Percentiles rank a stretch among this genome's conserved stretches.
Evolutionary conservation across 805 yeast genomes (phyloP).

Genomic region (Danielozyma ontarioensis): DNA sequence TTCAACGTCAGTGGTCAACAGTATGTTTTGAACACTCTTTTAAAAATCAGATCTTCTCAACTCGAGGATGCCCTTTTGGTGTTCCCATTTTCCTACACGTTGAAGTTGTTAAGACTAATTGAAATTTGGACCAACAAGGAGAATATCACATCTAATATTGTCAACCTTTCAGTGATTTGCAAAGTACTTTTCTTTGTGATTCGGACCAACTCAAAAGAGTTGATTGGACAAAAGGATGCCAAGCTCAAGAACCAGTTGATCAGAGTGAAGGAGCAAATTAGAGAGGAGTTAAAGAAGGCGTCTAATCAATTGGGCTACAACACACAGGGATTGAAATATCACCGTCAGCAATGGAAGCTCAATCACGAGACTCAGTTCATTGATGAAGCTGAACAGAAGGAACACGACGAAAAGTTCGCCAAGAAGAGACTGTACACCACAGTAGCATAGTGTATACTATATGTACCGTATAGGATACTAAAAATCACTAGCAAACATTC

Average conservation of each 20-base stretch:
- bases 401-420: slow-evolving; percentile 48
- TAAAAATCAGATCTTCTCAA: slow-evolving; percentile 74
- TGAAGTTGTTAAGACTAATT: slow-evolving; percentile 65
- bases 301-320: slow-evolving; percentile 73
- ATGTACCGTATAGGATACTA: background rate
- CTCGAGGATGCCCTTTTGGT: slow-evolving; percentile 90
- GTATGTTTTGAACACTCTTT: slow-evolving; percentile 69
- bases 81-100: slow-evolving; percentile 80
- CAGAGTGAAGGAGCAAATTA: slow-evolving; percentile 56
- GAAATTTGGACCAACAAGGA: slow-evolving; percentile 62
- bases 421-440: slow-evolving; percentile 74
- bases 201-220: slow-evolving; percentile 70
- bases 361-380: slow-evolving; percentile 68
- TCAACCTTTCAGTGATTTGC: slow-evolving; percentile 61
- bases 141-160: slow-evolving; percentile 35
- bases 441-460: slow-evolving; percentile 11
- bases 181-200: slow-evolving; percentile 73
- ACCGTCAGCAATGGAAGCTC: slow-evolving; percentile 74
- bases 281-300: slow-evolving; percentile 48
- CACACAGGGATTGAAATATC: slow-evolving; percentile 71
- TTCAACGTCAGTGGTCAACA: slow-evolving; percentile 66
- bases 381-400: slow-evolving; percentile 58
- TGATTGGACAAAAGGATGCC: slow-evolving; percentile 64
- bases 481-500: background rate
- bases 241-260: slow-evolving; percentile 58